Percentiles rank a stretch among this genome's conserved stretches.
Conservation (phyloP, 108 stramenopile genomes). For the Fragilaria crotonensis region DNA sequence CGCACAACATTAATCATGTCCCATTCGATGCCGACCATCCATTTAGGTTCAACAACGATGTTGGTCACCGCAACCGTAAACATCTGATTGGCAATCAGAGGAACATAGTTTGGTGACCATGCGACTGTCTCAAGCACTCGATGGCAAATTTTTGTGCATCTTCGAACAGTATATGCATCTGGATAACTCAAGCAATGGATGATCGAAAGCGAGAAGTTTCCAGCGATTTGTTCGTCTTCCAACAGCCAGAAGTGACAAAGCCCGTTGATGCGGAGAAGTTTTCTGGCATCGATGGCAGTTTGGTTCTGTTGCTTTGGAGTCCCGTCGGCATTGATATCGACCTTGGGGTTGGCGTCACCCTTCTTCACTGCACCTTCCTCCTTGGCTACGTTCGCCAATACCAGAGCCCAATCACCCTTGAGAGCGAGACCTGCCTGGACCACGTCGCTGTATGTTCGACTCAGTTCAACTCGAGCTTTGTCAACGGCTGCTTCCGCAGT, state of each 20-base stretch:
- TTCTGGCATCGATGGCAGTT: constrained; percentile 62
- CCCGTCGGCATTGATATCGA: constrained; percentile 73
- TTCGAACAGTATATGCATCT: constrained; percentile 80
- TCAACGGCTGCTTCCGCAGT: constrained; percentile 77
- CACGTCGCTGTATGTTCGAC: constrained; percentile 63
- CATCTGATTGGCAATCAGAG: constrained; percentile 66
- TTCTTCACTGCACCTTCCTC: constrained; percentile 47
- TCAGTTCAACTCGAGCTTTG: constrained; percentile 75
- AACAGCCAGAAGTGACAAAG: constrained; percentile 76
- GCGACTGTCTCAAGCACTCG: constrained; percentile 79
- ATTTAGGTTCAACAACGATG: constrained; percentile 80
- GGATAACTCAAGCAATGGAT: constrained; percentile 75
- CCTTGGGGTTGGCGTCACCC: constrained; percentile 25
- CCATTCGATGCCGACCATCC: constrained; percentile 92
- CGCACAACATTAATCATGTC: constrained; percentile 84
- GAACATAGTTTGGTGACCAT: constrained; percentile 73
- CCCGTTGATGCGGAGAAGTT: constrained; percentile 64
- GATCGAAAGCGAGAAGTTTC: constrained; percentile 50
- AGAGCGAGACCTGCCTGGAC: constrained; percentile 65
- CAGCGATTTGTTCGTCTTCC: constrained; percentile 74
- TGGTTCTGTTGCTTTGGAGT: constrained; percentile 36
- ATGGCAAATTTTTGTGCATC: constrained; percentile 78
- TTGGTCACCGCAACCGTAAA: constrained; percentile 57
- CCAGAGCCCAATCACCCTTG: constrained; percentile 62
- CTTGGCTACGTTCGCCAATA: constrained; percentile 56